Evolutionary conservation across 306 rosid genomes (phyloP), one percentile per base, ranked within the genome.

Genomic region (Lathyrus tuberosus): DNA sequence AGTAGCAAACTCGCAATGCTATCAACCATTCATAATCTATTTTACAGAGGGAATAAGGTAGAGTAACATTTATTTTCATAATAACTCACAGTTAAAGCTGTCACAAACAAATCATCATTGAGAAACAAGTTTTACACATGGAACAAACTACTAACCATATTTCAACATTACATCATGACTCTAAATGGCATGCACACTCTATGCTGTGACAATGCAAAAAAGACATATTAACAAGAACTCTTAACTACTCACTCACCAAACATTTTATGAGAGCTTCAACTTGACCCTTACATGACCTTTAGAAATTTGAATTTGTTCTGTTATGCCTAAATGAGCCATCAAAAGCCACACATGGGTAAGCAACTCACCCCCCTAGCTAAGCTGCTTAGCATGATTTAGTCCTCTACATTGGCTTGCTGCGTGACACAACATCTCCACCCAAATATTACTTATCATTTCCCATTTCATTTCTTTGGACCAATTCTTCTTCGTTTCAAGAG

Each of bases 291-390:
- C 70, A 4, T 70, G 77, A 35, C 80, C 77, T 9, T 42, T 41
- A 17, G 84, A 75, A 40, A 80, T 80, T 20, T 80, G 80, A 18
- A 80, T 65, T 10, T 80, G 84, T 57, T 75, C 77, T 0, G 80
- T 69, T 47, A 80, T 70, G 13, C 80, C 84, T 9, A 80, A 52
- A 58, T 75, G 80, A 4, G 80, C 78, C 84, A 80, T 80, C 11
- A 76, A 46, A 60, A 81, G 78, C 78, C 79, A 81, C 4, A 76
- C 75, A 71, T 71, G 81, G 5, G 84, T 66, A 62, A 62, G 67
- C 31, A 62, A 62, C 51, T 62, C 67, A 5, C 67, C 67, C 6
- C 67, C 67, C 2, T 38, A 33, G 12, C 49, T 20, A 2, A 62
- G 67, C 11, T 62, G 51, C 17, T 62, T 62, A 12, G 67, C 67